These are phyloP conservation scores for Hyaloscypha variabilis DNA, from an alignment of 495 filamentous ascomycete species.

Conservation along the genomic window DNA sequence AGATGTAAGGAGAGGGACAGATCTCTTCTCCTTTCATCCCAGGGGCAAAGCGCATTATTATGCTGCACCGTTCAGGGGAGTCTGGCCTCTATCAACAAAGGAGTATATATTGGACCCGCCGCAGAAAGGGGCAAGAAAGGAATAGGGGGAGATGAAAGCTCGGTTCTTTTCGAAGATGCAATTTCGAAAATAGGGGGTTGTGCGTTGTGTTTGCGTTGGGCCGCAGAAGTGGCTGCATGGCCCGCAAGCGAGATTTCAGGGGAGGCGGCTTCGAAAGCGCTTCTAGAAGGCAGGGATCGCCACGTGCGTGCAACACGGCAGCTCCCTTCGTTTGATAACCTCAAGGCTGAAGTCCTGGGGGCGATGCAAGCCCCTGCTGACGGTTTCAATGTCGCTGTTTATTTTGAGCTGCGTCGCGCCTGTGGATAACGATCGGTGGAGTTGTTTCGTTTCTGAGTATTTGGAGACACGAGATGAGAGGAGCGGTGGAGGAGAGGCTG, in stretches of 20 bases:
- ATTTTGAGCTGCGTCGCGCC: too few relatives aligned
- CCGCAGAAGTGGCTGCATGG: background rate
- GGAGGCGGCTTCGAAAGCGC: constrained; percentile 10
- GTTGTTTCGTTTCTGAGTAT: background rate
- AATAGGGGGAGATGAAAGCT: background rate
- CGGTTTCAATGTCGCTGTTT: too few relatives aligned
- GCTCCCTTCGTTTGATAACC: too few relatives aligned
- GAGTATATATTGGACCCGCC: too few relatives aligned
- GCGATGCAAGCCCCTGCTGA: too few relatives aligned
- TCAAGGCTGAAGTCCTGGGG: background rate
- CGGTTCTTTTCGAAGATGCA: background rate
- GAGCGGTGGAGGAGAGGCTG: too few relatives aligned
- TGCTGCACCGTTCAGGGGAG: background rate
- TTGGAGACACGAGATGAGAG: too few relatives aligned
- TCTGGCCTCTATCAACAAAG: background rate
- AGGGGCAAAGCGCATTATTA: too few relatives aligned
- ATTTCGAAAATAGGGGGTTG: background rate
- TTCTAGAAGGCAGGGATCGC: constrained; percentile 12
- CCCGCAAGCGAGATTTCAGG: constrained; percentile 4
- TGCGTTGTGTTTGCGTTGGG: background rate
- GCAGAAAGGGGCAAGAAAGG: background rate
- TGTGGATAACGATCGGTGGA: too few relatives aligned
- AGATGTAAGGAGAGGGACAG: too few relatives aligned
- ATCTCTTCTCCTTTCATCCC: background rate
- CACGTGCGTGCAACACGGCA: too few relatives aligned